phyloP scores from a whole-genome alignment of 768 basidiomycete genomes.

The Lentinula sp. region DNA sequence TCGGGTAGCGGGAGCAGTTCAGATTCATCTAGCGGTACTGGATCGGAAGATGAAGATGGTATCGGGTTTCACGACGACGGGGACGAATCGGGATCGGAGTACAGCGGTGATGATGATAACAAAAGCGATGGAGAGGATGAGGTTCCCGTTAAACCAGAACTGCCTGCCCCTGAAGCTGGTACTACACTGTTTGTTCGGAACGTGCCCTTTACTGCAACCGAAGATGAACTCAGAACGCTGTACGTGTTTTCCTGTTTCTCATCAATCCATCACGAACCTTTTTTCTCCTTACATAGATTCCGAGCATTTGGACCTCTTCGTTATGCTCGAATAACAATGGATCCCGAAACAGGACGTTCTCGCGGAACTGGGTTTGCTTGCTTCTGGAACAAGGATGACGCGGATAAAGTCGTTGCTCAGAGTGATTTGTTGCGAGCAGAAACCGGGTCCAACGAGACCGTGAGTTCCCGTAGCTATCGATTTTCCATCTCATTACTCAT shows the following conservation, averaged over 20 bases:
- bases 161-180: slow-evolving; percentile 82
- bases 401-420: slow-evolving; percentile 78
- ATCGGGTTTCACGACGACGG: slow-evolving; percentile 20
- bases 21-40: slow-evolving; percentile 38
- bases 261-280: neutral
- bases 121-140: slow-evolving; percentile 29
- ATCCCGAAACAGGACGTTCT: slow-evolving; percentile 76
- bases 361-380: slow-evolving; percentile 95
- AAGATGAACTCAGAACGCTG: slow-evolving; percentile 86
- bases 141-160: slow-evolving; percentile 50
- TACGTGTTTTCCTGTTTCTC: slow-evolving; percentile 30
- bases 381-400: slow-evolving; percentile 92
- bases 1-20: neutral
- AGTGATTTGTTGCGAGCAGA: slow-evolving; percentile 67
- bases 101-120: slow-evolving; percentile 21
- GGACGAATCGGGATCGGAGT: slow-evolving; percentile 11
- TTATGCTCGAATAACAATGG: slow-evolving; percentile 89
- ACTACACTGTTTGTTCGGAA: slow-evolving; percentile 94
- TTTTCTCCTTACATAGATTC: slow-evolving; percentile 48
- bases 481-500: neutral
- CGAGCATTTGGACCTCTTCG: slow-evolving; percentile 87
- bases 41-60: slow-evolving; percentile 21
- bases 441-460: slow-evolving; percentile 33
- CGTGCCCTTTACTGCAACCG: slow-evolving; percentile 85
- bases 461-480: slow-evolving; percentile 12